Evolutionary conservation across 106 monocot species (phyloP).

Genomic region (Hemerocallis citrina): DNA sequence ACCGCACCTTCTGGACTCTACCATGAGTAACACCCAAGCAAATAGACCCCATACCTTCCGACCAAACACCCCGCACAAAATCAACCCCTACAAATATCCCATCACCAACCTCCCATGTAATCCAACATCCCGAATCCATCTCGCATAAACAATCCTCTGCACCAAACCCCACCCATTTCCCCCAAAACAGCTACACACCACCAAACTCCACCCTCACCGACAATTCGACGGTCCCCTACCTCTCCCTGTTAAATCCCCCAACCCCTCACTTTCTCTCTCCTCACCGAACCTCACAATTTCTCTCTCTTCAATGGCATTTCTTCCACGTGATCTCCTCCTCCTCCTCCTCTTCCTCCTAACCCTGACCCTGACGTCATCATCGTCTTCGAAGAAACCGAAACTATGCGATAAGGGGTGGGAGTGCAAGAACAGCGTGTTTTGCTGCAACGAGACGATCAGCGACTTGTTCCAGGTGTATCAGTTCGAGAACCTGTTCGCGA

Average conservation of each 20-base stretch:
- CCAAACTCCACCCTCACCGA: constrained; percentile 2
- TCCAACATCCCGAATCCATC: not conserved
- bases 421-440: constrained; percentile 62
- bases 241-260: not conserved
- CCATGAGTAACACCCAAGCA: not conserved
- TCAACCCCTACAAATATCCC: not conserved
- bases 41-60: not conserved
- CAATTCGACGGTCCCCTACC: not conserved
- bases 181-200: not conserved
- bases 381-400: constrained; percentile 43
- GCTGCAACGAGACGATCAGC: constrained; percentile 88
- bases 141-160: rapidly evolving
- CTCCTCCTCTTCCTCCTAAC: not conserved
- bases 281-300: not conserved
- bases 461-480: constrained; percentile 88
- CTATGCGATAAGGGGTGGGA: constrained; percentile 92
- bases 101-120: no score
- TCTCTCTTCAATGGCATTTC: not conserved
- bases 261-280: not conserved
- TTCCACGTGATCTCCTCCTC: not conserved
- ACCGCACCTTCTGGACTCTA: constrained; percentile 8
- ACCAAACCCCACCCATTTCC: not conserved
- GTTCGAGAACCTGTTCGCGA: constrained; percentile 92
- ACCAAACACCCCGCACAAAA: not conserved
- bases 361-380: not conserved